phyloP scores from a whole-genome alignment of 2,329 filamentous ascomycete species.

The Tolypocladium capitatum region DNA sequence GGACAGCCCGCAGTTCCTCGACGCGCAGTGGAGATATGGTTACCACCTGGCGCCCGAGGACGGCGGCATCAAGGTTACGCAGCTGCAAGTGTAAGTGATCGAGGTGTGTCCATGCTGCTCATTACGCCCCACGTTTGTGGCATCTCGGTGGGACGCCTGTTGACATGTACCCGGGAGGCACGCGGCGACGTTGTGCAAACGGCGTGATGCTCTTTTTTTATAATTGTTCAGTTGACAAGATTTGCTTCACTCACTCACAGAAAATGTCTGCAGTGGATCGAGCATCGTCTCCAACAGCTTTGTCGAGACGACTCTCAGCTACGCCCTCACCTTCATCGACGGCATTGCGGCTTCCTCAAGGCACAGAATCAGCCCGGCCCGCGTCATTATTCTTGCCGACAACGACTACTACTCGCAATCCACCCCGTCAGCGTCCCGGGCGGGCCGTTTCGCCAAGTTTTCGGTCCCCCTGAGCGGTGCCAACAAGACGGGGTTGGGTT shows the following conservation, averaged over 20 bases:
- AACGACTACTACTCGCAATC: conserved; percentile 86
- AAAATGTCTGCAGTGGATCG: conserved; percentile 24
- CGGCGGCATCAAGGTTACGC: conserved; percentile 70
- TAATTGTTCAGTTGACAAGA: too few relatives aligned
- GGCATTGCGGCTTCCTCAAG: conserved; percentile 21
- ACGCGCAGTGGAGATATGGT: conserved; percentile 79
- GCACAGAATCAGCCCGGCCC: conserved; percentile 49
- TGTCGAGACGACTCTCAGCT: conserved; percentile 81
- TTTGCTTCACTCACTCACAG: not conserved
- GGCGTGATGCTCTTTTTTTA: too few relatives aligned
- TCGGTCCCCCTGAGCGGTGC: conserved; percentile 60
- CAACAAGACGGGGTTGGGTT: conserved; percentile 92
- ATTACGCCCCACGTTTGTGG: not conserved
- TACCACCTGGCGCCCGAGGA: conserved; percentile 56
- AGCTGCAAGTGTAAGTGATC: conserved; percentile 59
- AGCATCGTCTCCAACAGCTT: conserved; percentile 56
- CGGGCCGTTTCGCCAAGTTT: conserved; percentile 61
- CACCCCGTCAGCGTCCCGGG: conserved; percentile 14
- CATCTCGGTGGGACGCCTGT: not conserved
- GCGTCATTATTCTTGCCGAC: conserved; percentile 81
- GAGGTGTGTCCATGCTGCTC: not conserved
- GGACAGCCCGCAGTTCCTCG: conserved; percentile 78
- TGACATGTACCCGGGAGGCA: too few relatives aligned
- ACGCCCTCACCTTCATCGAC: conserved; percentile 71
- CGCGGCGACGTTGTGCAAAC: not conserved